Conservation (phyloP, 2,329 filamentous ascomycete genomes). For the Fusarium bactridioides region DNA sequence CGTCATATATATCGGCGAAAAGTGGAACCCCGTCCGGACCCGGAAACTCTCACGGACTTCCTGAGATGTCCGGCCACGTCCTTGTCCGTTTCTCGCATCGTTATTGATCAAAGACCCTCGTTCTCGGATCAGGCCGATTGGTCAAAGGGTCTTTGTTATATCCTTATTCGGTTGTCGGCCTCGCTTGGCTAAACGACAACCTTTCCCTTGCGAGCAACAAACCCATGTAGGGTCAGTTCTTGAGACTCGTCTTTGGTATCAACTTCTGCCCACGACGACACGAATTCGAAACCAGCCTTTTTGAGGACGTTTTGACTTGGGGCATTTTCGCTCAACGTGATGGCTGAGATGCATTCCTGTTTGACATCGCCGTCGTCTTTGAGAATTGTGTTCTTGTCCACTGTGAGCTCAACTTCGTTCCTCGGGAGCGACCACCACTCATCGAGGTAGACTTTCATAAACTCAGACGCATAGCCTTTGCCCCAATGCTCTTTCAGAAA, state of each 20-base stretch:
- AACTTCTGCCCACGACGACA: slow-evolving; percentile 50
- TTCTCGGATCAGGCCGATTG: slow-evolving; percentile 14
- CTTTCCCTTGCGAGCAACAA: slow-evolving; percentile 18
- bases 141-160: not conserved
- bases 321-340: slow-evolving; percentile 58
- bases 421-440: slow-evolving; percentile 60
- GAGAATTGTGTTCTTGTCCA: slow-evolving; percentile 50
- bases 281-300: slow-evolving; percentile 63
- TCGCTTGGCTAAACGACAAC: not conserved
- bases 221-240: slow-evolving; percentile 39
- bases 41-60: slow-evolving; percentile 33
- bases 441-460: slow-evolving; percentile 55
- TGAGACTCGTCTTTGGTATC: slow-evolving; percentile 32
- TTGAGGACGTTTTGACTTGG: slow-evolving; percentile 64
- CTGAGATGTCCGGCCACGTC: slow-evolving; percentile 29
- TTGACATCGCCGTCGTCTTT: slow-evolving; percentile 41
- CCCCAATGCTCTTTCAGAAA: slow-evolving; percentile 63
- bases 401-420: slow-evolving; percentile 52
- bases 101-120: not conserved
- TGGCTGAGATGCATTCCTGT: slow-evolving; percentile 54
- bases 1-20: slow-evolving; percentile 1
- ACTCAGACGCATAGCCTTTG: slow-evolving; percentile 65
- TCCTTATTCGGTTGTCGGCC: slow-evolving; percentile 1
- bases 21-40: slow-evolving; percentile 27
- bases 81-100: not conserved